These are phyloP conservation scores for Candida maltosa DNA, from an alignment of 805 yeast genomes.

Conservation along the genomic window DNA sequence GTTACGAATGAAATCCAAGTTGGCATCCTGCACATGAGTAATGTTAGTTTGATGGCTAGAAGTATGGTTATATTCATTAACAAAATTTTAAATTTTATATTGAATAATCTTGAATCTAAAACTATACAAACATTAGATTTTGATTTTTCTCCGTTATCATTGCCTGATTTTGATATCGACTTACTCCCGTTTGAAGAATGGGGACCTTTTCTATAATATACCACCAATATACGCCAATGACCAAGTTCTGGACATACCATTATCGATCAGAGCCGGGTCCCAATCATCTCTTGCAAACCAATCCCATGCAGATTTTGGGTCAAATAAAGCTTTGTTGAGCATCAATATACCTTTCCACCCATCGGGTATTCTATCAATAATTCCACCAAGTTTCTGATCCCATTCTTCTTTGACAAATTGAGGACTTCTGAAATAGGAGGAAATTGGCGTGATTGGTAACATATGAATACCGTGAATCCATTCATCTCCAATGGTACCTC, in stretches of 20 bases:
- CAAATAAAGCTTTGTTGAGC: constrained; percentile 70
- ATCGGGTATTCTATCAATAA: constrained; percentile 49
- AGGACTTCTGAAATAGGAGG: constrained; percentile 55
- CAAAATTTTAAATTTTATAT: too few species aligned
- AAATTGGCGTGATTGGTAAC: constrained; percentile 67
- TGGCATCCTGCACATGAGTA: too few species aligned
- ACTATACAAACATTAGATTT: background rate
- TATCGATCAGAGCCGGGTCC: constrained; percentile 58
- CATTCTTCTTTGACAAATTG: constrained; percentile 63
- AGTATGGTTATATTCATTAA: too few species aligned
- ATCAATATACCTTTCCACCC: constrained; percentile 76
- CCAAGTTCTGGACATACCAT: constrained; percentile 88
- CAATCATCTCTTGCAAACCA: constrained; percentile 51
- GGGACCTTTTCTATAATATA: constrained; percentile 21
- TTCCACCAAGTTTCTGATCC: constrained; percentile 45
- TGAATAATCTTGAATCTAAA: too few species aligned
- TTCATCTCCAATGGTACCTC: constrained; percentile 52
- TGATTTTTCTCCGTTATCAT: background rate
- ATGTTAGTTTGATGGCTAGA: too few species aligned
- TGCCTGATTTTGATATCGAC: background rate
- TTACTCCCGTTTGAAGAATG: background rate
- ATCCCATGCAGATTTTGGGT: constrained; percentile 50
- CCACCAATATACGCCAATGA: constrained; percentile 73
- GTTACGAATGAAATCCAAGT: too few species aligned
- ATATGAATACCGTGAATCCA: constrained; percentile 80